These are phyloP conservation scores for Gorgonomyces haynaldii DNA, from an alignment of 192 early-diverging fungal species.

Conservation along the genomic window DNA sequence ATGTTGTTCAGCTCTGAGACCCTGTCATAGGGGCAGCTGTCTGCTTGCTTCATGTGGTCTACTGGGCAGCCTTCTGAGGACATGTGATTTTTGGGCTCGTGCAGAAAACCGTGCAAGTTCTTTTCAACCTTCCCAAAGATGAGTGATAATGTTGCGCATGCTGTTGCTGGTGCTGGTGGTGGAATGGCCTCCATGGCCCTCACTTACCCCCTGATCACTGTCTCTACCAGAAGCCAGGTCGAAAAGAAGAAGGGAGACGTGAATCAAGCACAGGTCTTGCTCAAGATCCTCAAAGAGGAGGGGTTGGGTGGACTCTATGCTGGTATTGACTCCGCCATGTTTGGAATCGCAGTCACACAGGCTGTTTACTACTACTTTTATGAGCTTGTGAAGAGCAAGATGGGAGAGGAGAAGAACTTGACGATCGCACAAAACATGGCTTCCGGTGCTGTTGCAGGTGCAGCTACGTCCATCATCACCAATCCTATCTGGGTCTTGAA, in stretches of 20 bases:
- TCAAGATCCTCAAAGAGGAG: slow-evolving; percentile 82
- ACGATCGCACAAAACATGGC: slow-evolving; percentile 83
- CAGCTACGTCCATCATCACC: slow-evolving; percentile 45
- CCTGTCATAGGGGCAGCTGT: too few relatives aligned
- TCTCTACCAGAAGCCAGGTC: slow-evolving; percentile 37
- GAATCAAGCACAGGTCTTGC: slow-evolving; percentile 71
- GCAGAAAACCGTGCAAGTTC: too few relatives aligned
- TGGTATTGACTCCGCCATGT: slow-evolving; percentile 86
- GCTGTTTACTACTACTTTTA: slow-evolving; percentile 64
- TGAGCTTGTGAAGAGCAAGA: slow-evolving; percentile 45
- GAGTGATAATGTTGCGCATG: slow-evolving; percentile 76
- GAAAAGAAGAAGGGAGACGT: slow-evolving; percentile 39
- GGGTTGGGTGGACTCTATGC: slow-evolving; percentile 83
- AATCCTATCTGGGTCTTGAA: slow-evolving; percentile 94
- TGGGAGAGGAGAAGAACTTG: slow-evolving; percentile 57
- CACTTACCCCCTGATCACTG: slow-evolving; percentile 70
- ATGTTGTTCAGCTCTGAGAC: too few relatives aligned
- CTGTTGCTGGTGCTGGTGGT: slow-evolving; percentile 70
- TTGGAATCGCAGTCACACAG: slow-evolving; percentile 94
- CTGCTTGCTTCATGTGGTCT: too few relatives aligned
- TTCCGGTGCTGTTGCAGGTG: slow-evolving; percentile 80
- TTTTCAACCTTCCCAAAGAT: too few relatives aligned
- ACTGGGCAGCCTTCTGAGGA: too few relatives aligned
- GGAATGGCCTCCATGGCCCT: slow-evolving; percentile 85
- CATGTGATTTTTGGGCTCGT: too few relatives aligned